Evolutionary conservation across 1,284 basidiomycete species (phyloP), one percentile per base, ranked within the genome.

Genomic region (Vanrija humicola): DNA sequence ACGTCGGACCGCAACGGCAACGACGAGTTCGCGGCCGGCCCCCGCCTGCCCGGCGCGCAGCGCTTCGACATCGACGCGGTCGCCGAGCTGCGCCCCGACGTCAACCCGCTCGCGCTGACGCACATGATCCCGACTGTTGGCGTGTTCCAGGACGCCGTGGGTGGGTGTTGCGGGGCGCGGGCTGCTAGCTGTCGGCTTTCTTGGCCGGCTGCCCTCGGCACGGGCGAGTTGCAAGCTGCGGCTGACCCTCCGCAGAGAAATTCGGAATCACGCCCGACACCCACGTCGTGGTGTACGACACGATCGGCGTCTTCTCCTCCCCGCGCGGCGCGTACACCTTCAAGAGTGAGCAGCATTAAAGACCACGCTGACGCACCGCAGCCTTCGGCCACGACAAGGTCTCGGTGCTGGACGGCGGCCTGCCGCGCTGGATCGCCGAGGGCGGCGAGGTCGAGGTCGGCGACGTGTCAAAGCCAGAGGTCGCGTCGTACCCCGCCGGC

Each of bases 261-360:
- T 81, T 91, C 38, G 92, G 91, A 1, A 88, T 98, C 63, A 77
- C 78, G 19, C 81, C 83, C 7, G 79, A 83, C 16, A 86, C 88
- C 6, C 89, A 92, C 72, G 90, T 98, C 21, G 83, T 97, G 18
- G 76, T 97, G 81, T 98, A 97, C 72, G 94, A 96, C 71, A 81
- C 86, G 1, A 81, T 86, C 54, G 91, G 91, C 8, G 79, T 96
- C 23, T 95, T 97, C 79, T 92, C 89, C 1, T 83, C 90, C 23
- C 92, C 94, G 48, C 84, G 94, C 56, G 90, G 89, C 3, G 82
- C 92, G 23, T 97, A 88, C 80, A 97, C 90, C 78, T 95, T 96
- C 81, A 84, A 88, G 49, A 71, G 78, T 79, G 60, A 46, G n/a
- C 21, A 23, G 21, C 21, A 23, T 2, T 2, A 23, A 23, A 28